Percentiles rank a stretch among this genome's conserved stretches.
These are phyloP conservation scores for Musa itinerans DNA, from an alignment of 176 grass and related monocot genomes.

Conservation along the genomic window DNA sequence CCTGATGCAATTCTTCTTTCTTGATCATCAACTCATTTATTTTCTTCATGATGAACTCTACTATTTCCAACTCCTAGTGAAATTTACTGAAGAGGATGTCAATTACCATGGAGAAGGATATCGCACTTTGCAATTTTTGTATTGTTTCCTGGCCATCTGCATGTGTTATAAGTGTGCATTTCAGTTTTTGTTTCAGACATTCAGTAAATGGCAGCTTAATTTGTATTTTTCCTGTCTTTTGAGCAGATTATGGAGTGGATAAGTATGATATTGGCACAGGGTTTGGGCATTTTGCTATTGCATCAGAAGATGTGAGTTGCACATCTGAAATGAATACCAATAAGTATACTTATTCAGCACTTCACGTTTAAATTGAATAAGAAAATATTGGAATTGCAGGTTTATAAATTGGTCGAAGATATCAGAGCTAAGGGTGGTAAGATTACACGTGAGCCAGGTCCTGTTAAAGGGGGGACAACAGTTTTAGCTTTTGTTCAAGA, in stretches of 20 bases:
- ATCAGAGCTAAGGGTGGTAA: constrained; percentile 56
- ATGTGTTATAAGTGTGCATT: not conserved
- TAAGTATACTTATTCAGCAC: not conserved
- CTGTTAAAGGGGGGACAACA: constrained; percentile 88
- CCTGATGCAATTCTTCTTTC: not conserved
- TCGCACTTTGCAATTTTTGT: no score
- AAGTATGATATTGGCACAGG: constrained; percentile 92
- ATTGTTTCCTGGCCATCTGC: not conserved
- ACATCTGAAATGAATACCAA: not conserved
- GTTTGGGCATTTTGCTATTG: constrained; percentile 98
- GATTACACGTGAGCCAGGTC: constrained; percentile 88
- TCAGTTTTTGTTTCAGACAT: not conserved
- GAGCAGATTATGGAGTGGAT: constrained; percentile 80
- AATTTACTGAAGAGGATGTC: not conserved
- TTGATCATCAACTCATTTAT: not conserved
- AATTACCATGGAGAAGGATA: not conserved
- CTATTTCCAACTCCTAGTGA: not conserved
- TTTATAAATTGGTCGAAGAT: constrained; percentile 66
- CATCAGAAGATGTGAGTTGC: constrained; percentile 62
- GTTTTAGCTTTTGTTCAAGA: constrained; percentile 87
- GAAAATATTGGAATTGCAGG: constrained; percentile 17
- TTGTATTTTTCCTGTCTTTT: constrained; percentile 4
- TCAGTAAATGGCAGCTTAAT: not conserved
- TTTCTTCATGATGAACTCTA: not conserved
- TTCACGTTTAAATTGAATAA: not conserved